Evolutionary conservation across 345 rosid genomes (phyloP).

Genomic region (Lumnitzera littorea): DNA sequence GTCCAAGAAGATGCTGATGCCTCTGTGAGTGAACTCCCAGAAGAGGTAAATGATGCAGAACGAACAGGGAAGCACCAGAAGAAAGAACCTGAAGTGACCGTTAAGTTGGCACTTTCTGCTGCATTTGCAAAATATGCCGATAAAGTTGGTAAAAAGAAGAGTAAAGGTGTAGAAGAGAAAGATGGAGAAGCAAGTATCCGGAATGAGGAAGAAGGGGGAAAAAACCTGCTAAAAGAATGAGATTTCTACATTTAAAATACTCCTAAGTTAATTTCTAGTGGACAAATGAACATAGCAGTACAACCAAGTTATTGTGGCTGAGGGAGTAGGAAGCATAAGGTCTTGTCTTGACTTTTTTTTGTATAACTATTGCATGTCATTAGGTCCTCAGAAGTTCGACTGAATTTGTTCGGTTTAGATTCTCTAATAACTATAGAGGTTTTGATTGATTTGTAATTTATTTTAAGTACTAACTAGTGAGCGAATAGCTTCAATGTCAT

Average conservation of each 20-base stretch:
- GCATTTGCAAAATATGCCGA: constrained; percentile 64
- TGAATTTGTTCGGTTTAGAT: too few relatives aligned
- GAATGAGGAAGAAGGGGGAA: background rate
- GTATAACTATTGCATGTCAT: too few relatives aligned
- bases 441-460: too few relatives aligned
- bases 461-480: too few relatives aligned
- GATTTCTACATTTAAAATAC: background rate
- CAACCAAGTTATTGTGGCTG: too few relatives aligned
- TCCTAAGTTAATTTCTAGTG: background rate
- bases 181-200: constrained; percentile 20
- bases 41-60: constrained; percentile 30
- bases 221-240: too few relatives aligned
- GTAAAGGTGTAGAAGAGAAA: constrained; percentile 11
- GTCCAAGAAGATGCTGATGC: constrained; percentile 24
- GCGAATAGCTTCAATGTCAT: too few relatives aligned
- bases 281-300: too few relatives aligned
- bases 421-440: too few relatives aligned
- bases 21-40: constrained; percentile 29
- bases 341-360: too few relatives aligned
- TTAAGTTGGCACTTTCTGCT: constrained; percentile 67
- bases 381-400: too few relatives aligned
- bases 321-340: too few relatives aligned
- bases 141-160: constrained; percentile 27
- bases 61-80: constrained; percentile 37
- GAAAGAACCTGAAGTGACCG: constrained; percentile 53